Evolutionary conservation across 352 stramenopile genomes (phyloP).

Genomic region (Phytophthora pini): DNA sequence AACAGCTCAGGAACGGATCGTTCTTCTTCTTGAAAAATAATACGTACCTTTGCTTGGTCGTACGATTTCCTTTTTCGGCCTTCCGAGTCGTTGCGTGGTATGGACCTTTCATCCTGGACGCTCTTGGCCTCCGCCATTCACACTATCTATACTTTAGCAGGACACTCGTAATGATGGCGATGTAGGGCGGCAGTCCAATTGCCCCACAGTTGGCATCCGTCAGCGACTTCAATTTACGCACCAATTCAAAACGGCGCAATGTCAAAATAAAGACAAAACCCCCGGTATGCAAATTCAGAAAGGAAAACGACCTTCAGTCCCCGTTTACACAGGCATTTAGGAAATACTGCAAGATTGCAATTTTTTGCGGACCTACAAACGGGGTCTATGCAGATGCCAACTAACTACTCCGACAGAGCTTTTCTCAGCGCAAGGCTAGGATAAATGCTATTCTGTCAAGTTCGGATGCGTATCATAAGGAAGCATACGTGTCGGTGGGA

Average conservation of each 20-base stretch:
- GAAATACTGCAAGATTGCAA: too few species aligned
- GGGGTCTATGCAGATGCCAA: too few species aligned
- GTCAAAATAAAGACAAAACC: constrained; percentile 22
- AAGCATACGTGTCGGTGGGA: too few species aligned
- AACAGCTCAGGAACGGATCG: background rate
- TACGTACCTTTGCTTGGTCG: constrained; percentile 26
- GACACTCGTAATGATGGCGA: constrained; percentile 6
- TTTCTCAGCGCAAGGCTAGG: too few species aligned
- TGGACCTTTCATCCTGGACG: constrained; percentile 5
- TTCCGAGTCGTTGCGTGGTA: constrained; percentile 9
- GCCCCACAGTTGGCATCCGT: constrained; percentile 17
- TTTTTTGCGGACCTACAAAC: too few species aligned
- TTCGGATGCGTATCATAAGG: too few species aligned
- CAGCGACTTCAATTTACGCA: background rate
- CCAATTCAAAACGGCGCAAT: constrained; percentile 10
- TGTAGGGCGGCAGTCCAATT: constrained; percentile 6
- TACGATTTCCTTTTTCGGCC: constrained; percentile 16
- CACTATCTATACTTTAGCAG: constrained; percentile 2
- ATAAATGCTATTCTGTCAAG: too few species aligned
- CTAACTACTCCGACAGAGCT: too few species aligned
- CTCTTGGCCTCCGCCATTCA: constrained; percentile 16
- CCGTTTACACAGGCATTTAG: too few species aligned
- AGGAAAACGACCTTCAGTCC: constrained; percentile 12
- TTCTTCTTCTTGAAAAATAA: too few species aligned
- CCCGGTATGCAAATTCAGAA: constrained; percentile 15